Evolutionary conservation across 495 filamentous ascomycete genomes (phyloP), one percentile per base, ranked within the genome.

Genomic region (Neurospora sp.): DNA sequence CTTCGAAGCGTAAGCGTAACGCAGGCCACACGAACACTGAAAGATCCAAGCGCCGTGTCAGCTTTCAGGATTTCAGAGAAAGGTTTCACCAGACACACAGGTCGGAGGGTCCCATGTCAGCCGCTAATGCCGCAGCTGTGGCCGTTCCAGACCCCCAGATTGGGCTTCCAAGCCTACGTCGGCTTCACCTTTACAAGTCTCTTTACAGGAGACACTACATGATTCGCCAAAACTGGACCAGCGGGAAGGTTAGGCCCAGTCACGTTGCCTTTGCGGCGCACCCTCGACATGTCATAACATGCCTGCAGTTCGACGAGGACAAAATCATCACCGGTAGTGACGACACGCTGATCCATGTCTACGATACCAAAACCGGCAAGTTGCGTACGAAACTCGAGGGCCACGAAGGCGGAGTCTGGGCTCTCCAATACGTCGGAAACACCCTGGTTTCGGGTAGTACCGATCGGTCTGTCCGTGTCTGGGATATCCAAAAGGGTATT

Each of bases 301-400:
- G 96, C 76, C 86, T 99, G 70, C 94, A 98, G 76, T 98, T 99
- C 76, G 96, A 99, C 76, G 91, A 92, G 39, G 96, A 98, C 83
- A 98, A 98, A 82, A 97, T 99, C 72, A 85, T 99, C 73, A 99
- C 96, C 12, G 96, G 96, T 39, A 98, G 94, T 76, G 96, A 99
- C 81, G 96, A 99, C 79, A 97, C 94, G 11, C 91, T 97, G 73
- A 99, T 99, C 79, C 94, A 98, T 78, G 95, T 99, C 53, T 99
- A 98, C 79, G 94, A 98, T 78, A 99, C 96, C 14, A 95, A 94
- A 81, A 98, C 94, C 7, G 96, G 96, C 72, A 91, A 91, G 71
- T 82, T 97, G 69, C 89, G 93, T 73, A 91, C 88, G 70, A 92
- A 89, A 44, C 87, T 99, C 5, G 90, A 92, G 78, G 96, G 96